Evolutionary conservation across 108 stramenopile species (phyloP), one percentile per base, ranked within the genome.

Genomic region (Fistulifera pelliculosa): DNA sequence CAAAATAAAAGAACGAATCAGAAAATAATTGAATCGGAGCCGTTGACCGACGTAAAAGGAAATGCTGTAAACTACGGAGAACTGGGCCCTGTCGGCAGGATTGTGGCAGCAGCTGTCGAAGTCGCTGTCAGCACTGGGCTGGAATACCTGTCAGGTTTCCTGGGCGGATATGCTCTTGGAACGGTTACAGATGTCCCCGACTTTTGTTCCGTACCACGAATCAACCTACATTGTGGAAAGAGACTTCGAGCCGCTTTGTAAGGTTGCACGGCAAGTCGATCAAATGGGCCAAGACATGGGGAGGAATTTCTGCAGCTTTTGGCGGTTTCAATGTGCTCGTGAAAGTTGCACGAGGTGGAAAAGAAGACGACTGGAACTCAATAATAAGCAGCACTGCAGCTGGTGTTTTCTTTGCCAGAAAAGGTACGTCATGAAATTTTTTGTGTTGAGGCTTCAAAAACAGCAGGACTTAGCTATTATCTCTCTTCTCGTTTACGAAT

Each of bases 311-410:
- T 25, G 89, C 83, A 0, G 57, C 69, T 10, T 86, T 87, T 59
- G 73, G 78, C 12, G 89, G 89, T 8, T 85, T 69, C 53, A 54
- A 76, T 42, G 73, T 69, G 27, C 57, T 77, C 8, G 62, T 66
- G 1, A 39, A 69, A 41, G 52, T 81, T 41, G 24, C 65, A 21
- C 65, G 88, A 41, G 76, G 79, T 17, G 78, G 73, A 10, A 52
- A 61, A 7, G 64, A 76, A 27, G 71, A 84, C 16, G 86, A 83
- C 49, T 86, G 85, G 89, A 90, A 77, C 57, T 58, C 74, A 10
- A 56, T 90, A 10, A 40, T 77, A 27, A 72, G 75, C 1, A 73
- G 69, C 63, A 80, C 77, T 0, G 48, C 79, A 11, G 74, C 83
- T 8, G 89, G 89, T 22, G 89, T 85, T 14, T 84, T 74, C 44